Conservation (phyloP, 2,329 filamentous ascomycete genomes). For the Cytospora chrysosperma region DNA sequence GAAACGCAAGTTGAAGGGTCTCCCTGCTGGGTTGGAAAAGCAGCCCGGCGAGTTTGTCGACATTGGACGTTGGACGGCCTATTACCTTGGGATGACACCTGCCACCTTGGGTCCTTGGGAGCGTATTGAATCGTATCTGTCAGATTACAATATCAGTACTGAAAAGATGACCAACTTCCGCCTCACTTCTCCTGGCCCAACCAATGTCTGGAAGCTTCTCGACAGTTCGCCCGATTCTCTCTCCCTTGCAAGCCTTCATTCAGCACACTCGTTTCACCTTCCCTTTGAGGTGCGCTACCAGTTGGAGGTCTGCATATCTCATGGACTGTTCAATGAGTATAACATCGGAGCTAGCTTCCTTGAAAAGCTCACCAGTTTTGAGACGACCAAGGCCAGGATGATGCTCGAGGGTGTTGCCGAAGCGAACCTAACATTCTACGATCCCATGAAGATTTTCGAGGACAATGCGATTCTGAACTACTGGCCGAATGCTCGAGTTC, state of each 20-base stretch:
- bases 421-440: slow-evolving; percentile 57
- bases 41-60: slow-evolving; percentile 43
- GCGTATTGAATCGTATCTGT: slow-evolving; percentile 53
- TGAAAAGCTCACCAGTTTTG: slow-evolving; percentile 49
- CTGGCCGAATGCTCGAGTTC: slow-evolving; percentile 51
- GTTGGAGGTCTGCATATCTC: slow-evolving; percentile 89
- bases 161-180: slow-evolving; percentile 9
- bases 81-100: slow-evolving; percentile 45
- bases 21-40: slow-evolving; percentile 41
- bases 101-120: slow-evolving; percentile 36
- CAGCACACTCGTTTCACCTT: slow-evolving; percentile 45
- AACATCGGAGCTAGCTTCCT: slow-evolving; percentile 70
- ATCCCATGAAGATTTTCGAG: slow-evolving; percentile 72
- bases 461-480: slow-evolving; percentile 49
- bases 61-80: slow-evolving; percentile 57
- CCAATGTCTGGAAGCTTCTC: slow-evolving; percentile 19
- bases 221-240: neutral
- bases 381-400: slow-evolving; percentile 54
- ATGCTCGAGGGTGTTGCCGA: slow-evolving; percentile 75
- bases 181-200: slow-evolving; percentile 9
- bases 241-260: slow-evolving; percentile 33
- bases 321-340: slow-evolving; percentile 73
- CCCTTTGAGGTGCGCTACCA: slow-evolving; percentile 80
- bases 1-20: slow-evolving; percentile 31
- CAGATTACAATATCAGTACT: slow-evolving; percentile 68